phyloP scores from a whole-genome alignment of 495 filamentous ascomycete species.

The Penicillium atrosanguineum region DNA sequence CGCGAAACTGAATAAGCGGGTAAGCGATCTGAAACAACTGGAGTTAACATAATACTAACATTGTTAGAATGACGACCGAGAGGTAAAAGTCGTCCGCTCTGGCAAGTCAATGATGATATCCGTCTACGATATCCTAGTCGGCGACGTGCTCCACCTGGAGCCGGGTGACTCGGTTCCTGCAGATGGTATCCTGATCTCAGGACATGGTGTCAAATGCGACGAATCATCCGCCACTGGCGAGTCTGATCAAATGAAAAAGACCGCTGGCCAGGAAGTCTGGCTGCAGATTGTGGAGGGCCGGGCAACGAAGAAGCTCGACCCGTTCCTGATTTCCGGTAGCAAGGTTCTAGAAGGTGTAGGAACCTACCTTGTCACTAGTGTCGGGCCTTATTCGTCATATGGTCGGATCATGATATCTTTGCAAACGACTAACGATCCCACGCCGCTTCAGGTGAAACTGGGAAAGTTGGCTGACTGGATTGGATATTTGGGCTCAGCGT shows the following conservation, averaged over 20 bases:
- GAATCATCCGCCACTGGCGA: slow-evolving; percentile 70
- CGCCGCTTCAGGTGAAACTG: slow-evolving; percentile 63
- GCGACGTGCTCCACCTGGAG: slow-evolving; percentile 70
- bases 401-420: slow-evolving; percentile 64
- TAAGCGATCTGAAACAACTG: slow-evolving; percentile 15
- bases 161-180: slow-evolving; percentile 68
- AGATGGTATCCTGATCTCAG: slow-evolving; percentile 61
- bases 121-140: slow-evolving; percentile 67
- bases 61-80: slow-evolving; percentile 67
- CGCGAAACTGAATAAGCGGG: slow-evolving; percentile 69
- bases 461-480: slow-evolving; percentile 64
- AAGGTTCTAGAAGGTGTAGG: slow-evolving; percentile 67
- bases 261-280: slow-evolving; percentile 55
- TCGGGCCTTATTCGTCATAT: slow-evolving; percentile 61
- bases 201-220: slow-evolving; percentile 64
- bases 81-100: slow-evolving; percentile 74
- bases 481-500: slow-evolving; percentile 50
- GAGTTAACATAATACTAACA: slow-evolving; percentile 6
- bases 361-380: slow-evolving; percentile 62
- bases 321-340: slow-evolving; percentile 61
- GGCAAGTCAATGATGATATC: slow-evolving; percentile 71
- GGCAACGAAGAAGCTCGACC: slow-evolving; percentile 58
- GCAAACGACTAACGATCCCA: slow-evolving; percentile 59
- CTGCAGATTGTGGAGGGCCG: slow-evolving; percentile 53
- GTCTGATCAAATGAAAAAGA: slow-evolving; percentile 67